Base-by-base conservation (phyloP, 2,329 filamentous ascomycete species). In the Apiospora phragmitis region DNA sequence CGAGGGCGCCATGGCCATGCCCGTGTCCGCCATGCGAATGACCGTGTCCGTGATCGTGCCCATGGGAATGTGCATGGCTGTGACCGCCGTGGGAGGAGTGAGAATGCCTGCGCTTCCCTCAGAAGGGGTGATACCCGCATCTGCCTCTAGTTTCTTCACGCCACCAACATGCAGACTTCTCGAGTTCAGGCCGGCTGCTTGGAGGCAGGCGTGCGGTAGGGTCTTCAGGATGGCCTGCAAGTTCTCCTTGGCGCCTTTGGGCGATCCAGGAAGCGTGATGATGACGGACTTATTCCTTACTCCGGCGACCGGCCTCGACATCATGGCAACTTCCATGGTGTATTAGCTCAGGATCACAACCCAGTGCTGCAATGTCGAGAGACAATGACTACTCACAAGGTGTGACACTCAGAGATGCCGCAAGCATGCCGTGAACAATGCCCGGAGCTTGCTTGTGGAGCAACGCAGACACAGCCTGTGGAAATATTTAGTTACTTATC, bases 201-300 rank as follows among this genome's bases (percentile, higher is more conserved):
- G 95, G 9, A 93, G 84, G 75, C 96, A 99, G n/a, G 96, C 96
- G 82, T 99, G 96, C 0, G 95, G 95, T 7, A 99, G 83, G n/a
- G 95, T 90, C 79, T 94, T 97, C 72, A 99, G 84, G 8, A 99
- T 86, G 1, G 95, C 91, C 77, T 96, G 91, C 0, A 99, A 87
- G 78, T 98, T 99, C 83, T 99, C 96, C 77, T 91, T 93, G 11
- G 96, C 96, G 1, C 95, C 96, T 80, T 98, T 98, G 0, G 96
- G 96, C 0, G 95, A 98, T 1, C 96, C 96, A 0, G 96, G 96
- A 4, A 99, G 85, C 0, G 96, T 99, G 72, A 98, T 83, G 32
- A 99, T 92, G 68, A 99, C 82, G 0, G 94, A 92, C 72, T 90
- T 90, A 73, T 95, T 91, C 42, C 96, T 88, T 3, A 97, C 91